phyloP scores from a whole-genome alignment of 768 basidiomycete genomes.

The Dictyophora rubrovolvata region DNA sequence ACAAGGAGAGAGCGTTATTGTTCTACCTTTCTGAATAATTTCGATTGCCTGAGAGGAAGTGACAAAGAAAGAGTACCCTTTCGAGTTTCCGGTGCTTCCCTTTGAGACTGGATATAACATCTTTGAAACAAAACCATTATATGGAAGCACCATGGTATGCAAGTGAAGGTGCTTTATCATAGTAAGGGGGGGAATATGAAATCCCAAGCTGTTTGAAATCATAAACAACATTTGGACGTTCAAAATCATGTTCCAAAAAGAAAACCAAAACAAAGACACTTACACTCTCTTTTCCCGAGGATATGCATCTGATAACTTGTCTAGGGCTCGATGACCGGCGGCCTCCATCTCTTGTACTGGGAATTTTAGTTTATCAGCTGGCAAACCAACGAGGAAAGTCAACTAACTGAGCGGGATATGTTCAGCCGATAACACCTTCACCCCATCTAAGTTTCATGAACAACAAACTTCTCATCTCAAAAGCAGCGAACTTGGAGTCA shows the following conservation, averaged over 20 bases:
- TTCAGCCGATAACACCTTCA: slow-evolving; percentile 32
- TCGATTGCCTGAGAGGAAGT: slow-evolving; percentile 49
- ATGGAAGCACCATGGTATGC: slow-evolving; percentile 63
- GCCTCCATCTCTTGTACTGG: slow-evolving; percentile 37
- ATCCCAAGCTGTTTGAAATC: slow-evolving; percentile 49
- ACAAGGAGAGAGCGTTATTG: slow-evolving; percentile 42
- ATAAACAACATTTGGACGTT: not conserved
- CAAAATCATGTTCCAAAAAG: slow-evolving; percentile 4
- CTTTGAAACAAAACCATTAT: slow-evolving; percentile 28
- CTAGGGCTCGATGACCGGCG: slow-evolving; percentile 45
- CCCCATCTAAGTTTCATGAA: slow-evolving; percentile 34
- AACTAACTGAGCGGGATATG: slow-evolving; percentile 44
- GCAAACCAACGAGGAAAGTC: slow-evolving; percentile 8
- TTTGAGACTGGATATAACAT: slow-evolving; percentile 40
- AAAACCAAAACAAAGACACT: not conserved
- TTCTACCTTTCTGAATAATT: slow-evolving; percentile 45
- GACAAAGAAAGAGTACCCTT: slow-evolving; percentile 68
- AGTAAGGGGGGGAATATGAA: slow-evolving; percentile 74
- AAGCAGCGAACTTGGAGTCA: not conserved
- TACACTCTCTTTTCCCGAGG: slow-evolving; percentile 36
- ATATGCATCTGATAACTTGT: slow-evolving; percentile 31
- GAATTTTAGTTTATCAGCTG: not conserved
- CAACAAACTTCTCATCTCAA: slow-evolving; percentile 3
- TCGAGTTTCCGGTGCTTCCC: slow-evolving; percentile 33
- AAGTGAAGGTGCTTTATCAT: slow-evolving; percentile 66